phyloP scores from a whole-genome alignment of 2,329 filamentous ascomycete genomes.

The Sordariomycetes sp. region DNA sequence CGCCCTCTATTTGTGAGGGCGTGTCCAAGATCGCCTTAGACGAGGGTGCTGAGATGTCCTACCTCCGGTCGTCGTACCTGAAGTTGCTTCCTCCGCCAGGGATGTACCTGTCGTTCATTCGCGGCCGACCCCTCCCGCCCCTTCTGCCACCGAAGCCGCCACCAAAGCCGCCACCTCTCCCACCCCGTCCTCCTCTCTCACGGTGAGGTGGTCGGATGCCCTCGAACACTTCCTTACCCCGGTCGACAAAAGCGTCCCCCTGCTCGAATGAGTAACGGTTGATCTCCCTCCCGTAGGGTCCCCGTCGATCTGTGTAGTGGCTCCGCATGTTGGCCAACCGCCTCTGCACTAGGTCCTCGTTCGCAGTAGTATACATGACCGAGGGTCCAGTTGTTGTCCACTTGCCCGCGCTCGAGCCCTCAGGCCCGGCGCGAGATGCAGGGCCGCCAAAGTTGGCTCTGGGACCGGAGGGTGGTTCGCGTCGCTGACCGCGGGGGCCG shows the following conservation, averaged over 20 bases:
- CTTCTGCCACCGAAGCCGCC: constrained; percentile 8
- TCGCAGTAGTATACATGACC: constrained; percentile 46
- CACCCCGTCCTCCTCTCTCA: constrained; percentile 29
- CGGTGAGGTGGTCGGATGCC: constrained; percentile 52
- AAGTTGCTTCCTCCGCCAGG: not conserved
- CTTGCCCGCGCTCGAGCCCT: not conserved
- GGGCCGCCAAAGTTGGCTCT: constrained; percentile 20
- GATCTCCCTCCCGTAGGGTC: constrained; percentile 34
- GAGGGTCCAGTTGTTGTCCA: constrained; percentile 31
- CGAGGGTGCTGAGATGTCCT: too few relatives aligned
- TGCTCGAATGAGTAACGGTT: constrained; percentile 69
- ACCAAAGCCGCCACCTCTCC: constrained; percentile 16
- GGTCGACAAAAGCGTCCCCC: constrained; percentile 57
- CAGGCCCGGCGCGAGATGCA: too few relatives aligned
- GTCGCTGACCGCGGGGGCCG: constrained; percentile 20
- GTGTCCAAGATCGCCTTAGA: too few relatives aligned
- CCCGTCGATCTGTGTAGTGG: constrained; percentile 30
- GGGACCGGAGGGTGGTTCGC: constrained; percentile 21
- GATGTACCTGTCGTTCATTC: too few relatives aligned
- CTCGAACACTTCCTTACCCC: constrained; percentile 61
- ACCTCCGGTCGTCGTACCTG: too few relatives aligned
- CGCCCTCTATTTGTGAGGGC: too few relatives aligned
- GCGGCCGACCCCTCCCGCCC: too few relatives aligned
- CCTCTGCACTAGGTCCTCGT: constrained; percentile 51
- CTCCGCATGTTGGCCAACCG: constrained; percentile 50